Evolutionary conservation across 768 basidiomycete species (phyloP).

Genomic region (Kwoniella shandongensis): DNA sequence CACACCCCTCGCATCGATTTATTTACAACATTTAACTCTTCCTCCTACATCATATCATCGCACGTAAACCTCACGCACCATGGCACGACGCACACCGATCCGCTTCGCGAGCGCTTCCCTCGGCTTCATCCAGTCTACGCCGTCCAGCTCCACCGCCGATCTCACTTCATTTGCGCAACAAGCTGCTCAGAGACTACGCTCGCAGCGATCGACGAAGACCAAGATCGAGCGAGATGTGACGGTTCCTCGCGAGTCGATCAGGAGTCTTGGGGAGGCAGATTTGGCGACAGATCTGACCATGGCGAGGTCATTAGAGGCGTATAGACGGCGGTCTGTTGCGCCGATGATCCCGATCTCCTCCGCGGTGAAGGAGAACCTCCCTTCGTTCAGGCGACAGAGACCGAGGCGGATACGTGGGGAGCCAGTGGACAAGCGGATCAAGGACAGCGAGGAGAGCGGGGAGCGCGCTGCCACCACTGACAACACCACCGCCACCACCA

Average conservation of each 20-base stretch:
- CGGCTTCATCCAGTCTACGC: neutral
- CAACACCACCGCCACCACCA: no score
- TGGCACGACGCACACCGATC: no score
- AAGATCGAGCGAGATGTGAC: neutral
- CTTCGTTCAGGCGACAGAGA: neutral
- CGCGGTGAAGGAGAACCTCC: conserved; percentile 1
- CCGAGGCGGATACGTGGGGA: no score
- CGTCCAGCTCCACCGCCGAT: neutral
- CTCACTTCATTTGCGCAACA: neutral
- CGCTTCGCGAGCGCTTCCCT: no score
- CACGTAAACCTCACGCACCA: no score
- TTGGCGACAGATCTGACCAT: neutral
- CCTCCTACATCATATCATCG: no score
- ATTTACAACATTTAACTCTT: no score
- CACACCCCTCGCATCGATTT: no score
- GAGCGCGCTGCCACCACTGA: no score
- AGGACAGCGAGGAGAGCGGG: neutral
- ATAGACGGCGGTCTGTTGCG: conserved; percentile 6
- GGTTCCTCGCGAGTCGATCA: neutral
- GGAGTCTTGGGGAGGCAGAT: conserved; percentile 6
- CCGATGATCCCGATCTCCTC: conserved; percentile 1
- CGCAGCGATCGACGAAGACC: neutral
- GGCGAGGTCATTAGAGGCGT: conserved; percentile 9
- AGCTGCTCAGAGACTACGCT: neutral
- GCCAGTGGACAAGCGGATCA: neutral